Evolutionary conservation across 768 basidiomycete species (phyloP), one percentile per base, ranked within the genome.

Genomic region (Mycena vulgaris): DNA sequence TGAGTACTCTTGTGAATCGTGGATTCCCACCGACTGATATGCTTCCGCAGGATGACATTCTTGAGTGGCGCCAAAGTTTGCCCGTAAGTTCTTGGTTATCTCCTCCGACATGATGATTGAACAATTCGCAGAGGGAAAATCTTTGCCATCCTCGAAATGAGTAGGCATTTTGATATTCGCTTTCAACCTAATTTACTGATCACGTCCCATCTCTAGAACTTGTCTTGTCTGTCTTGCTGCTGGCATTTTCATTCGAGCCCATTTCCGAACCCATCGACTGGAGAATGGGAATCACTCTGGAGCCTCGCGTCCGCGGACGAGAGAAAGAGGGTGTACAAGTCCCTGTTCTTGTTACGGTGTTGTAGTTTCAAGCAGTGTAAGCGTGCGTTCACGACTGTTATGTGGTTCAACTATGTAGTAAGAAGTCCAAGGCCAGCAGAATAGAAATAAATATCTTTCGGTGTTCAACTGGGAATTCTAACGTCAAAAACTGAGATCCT

Each of bases 51-150:
- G 68, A 82, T 86, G 83, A 82, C 85, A 1, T 87, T 86, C 79
- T 71, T 85, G 37, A 84, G 81, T 27, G 85, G 86, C 55, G 80
- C 81, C 25, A 78, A 84, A 47, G 79, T 83, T 0, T 87, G 85
- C 80, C 85, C 85, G 84, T 85, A 71, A 55, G 83, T 80, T 25
- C 52, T 52, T 28, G n/a, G n/a, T 55, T 62, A 13, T 55, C 75
- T 74, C 14, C 49, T 71, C 73, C 27, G 75, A 75, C 31, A 65
- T 42, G n/a, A 1, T 25, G 5, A n/a, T n/a, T 14, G 58, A 14
- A 19, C 65, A 14, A 69, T 25, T 52, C 10, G 8, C 60, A 81
- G 81, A n/a, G 83, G 82, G 16, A 77, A 79, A 72, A 81, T 76
- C 63, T 85, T 85, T 66, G 76, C 83, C 0, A 66, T 83, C 45